phyloP scores from a whole-genome alignment of 2,329 filamentous ascomycete genomes.

The Fusarium bactridioides region DNA sequence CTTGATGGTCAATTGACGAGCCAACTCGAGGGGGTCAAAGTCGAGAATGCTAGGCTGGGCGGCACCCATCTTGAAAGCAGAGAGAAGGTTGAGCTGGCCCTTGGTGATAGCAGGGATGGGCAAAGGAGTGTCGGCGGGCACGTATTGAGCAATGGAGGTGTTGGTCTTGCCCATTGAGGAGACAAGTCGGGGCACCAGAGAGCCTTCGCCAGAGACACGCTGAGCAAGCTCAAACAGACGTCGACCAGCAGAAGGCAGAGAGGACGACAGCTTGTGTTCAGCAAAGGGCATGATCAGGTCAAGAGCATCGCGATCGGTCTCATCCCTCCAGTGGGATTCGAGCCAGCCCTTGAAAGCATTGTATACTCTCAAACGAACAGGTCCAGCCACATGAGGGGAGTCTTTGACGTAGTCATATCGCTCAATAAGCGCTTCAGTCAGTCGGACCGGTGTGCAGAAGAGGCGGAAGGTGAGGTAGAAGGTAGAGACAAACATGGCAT shows the following conservation, averaged over 20 bases:
- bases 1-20: constrained; percentile 90
- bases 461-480: constrained; percentile 97
- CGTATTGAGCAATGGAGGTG: constrained; percentile 74
- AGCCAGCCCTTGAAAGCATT: constrained; percentile 98
- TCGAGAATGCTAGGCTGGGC: constrained; percentile 79
- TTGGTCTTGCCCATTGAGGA: constrained; percentile 90
- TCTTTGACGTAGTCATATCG: constrained; percentile 92
- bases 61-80: constrained; percentile 77
- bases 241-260: constrained; percentile 79
- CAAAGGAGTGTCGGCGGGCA: constrained; percentile 74
- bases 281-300: constrained; percentile 82
- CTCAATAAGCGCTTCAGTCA: constrained; percentile 85
- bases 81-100: constrained; percentile 76
- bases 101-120: constrained; percentile 76
- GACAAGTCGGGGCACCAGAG: constrained; percentile 81
- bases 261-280: constrained; percentile 70
- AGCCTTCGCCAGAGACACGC: constrained; percentile 77
- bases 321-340: constrained; percentile 91
- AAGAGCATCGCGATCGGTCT: constrained; percentile 80
- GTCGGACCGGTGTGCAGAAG: constrained; percentile 81
- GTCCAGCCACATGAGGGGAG: constrained; percentile 74
- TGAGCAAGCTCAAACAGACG: constrained; percentile 82
- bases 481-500: constrained; percentile 88
- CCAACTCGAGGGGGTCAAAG: constrained; percentile 89
- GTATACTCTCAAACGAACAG: constrained; percentile 89